These are phyloP conservation scores for Amphibolis antarctica DNA, from an alignment of 106 monocot species.

Conservation along the genomic window DNA sequence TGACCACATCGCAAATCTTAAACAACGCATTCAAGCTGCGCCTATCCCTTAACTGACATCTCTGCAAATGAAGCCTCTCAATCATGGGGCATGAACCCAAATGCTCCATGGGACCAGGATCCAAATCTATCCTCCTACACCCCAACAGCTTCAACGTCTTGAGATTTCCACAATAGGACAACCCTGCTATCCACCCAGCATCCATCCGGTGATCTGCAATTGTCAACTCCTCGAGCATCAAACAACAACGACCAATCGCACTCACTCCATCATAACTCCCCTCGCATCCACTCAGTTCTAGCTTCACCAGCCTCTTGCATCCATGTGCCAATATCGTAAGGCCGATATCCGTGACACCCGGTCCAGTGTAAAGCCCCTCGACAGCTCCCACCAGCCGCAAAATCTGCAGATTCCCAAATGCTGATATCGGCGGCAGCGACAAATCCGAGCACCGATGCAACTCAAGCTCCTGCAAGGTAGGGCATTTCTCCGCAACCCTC, in stretches of 20 bases:
- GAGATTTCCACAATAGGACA: conserved; percentile 69
- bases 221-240: conserved; percentile 87
- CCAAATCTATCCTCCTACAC: conserved; percentile 53
- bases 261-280: conserved; percentile 88
- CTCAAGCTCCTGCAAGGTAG: conserved; percentile 64
- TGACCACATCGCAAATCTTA: conserved; percentile 54
- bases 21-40: conserved; percentile 53
- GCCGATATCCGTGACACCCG: conserved; percentile 75
- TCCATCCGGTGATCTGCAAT: conserved; percentile 73
- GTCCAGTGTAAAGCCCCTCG: conserved; percentile 47
- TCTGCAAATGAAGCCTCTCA: conserved; percentile 66
- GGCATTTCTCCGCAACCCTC: conserved; percentile 35
- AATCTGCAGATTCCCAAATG: conserved; percentile 78
- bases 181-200: conserved; percentile 66
- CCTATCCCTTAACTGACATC: conserved; percentile 81
- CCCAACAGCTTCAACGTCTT: conserved; percentile 57
- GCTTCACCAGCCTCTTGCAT: conserved; percentile 73
- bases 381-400: conserved; percentile 44
- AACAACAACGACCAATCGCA: conserved; percentile 76
- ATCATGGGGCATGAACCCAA: conserved; percentile 70
- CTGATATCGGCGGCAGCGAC: conserved; percentile 54
- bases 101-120: conserved; percentile 61
- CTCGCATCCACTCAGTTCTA: conserved; percentile 70
- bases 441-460: conserved; percentile 69
- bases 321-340: conserved; percentile 88